Conservation (phyloP, 495 filamentous ascomycete genomes). For the Stereocaulon alpinum region DNA sequence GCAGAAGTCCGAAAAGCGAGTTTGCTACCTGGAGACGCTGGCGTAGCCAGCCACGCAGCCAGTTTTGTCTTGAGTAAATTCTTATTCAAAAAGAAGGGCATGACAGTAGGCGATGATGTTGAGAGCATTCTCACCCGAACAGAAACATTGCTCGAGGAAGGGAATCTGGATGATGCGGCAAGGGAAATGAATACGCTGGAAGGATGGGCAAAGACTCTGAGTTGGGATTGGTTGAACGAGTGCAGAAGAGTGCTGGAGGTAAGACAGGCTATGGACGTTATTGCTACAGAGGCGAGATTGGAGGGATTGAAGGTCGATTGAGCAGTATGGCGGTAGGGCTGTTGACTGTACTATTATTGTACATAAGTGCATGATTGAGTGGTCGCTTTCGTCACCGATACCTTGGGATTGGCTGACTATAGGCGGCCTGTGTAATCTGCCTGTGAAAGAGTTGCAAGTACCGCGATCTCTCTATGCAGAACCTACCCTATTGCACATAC, state of each 20-base stretch:
- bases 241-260: slow-evolving; percentile 84
- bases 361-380: not conserved
- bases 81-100: slow-evolving; percentile 85
- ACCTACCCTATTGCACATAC: too few relatives aligned
- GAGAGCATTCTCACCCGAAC: slow-evolving; percentile 86
- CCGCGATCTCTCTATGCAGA: too few relatives aligned
- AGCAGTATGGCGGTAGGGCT: not conserved
- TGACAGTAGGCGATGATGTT: slow-evolving; percentile 80
- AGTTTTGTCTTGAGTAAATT: slow-evolving; percentile 82
- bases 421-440: too few relatives aligned
- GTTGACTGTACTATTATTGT: not conserved
- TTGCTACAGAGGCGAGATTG: slow-evolving; percentile 16
- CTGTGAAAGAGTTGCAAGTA: too few relatives aligned
- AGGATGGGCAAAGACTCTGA: slow-evolving; percentile 91
- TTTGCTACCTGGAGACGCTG: slow-evolving; percentile 82
- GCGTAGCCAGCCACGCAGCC: slow-evolving; percentile 84
- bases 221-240: slow-evolving; percentile 86
- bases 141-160: slow-evolving; percentile 82
- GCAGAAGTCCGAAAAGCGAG: slow-evolving; percentile 87
- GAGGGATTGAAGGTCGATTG: slow-evolving; percentile 16
- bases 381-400: too few relatives aligned
- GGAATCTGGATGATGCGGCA: slow-evolving; percentile 79
- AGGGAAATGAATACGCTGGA: slow-evolving; percentile 86
- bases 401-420: too few relatives aligned
- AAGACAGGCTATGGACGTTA: slow-evolving; percentile 87